Evolutionary conservation across 2,329 filamentous ascomycete species (phyloP), one percentile per base, ranked within the genome.

Genomic region (Epichloe amarillans): DNA sequence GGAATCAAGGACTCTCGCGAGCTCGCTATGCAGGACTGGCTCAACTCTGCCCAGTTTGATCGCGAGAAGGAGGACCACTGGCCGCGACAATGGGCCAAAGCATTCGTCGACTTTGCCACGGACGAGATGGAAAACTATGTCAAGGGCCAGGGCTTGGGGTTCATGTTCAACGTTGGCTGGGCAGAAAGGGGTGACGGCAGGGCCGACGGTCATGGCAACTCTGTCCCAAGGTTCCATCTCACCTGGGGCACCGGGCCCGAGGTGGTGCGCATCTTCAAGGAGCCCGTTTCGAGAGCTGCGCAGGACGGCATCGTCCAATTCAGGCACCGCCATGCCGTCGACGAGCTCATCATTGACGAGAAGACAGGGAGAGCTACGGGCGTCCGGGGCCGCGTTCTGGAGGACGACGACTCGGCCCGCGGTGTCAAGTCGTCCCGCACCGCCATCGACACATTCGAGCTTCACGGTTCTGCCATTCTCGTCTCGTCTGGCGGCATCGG

Each of bases 181-280:
- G 79, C 79, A 1, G 79, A 82, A 68, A 68, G 79, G 5, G 79
- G 79, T 2, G 72, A 72, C 50, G 79, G 79, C 0, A 59, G 62
- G 0, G 74, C 77, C 0, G 72, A 74, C 4, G 77, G 78, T 2
- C 79, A 82, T 57, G 79, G 79, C 5, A 82, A 82, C 60, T 77
- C 76, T 12, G 78, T 82, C 1, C 79, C 79, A 2, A 62, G 79
- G n/a, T 82, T 83, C 58, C 79, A 83, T 59, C 52, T 82, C 33
- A 74, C 75, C 0, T 83, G 79, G 79, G 79, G 79, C 3, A 75
- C 76, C 0, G 79, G 79, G 0, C 79, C 79, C 4, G 78, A 80
- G 60, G 69, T 81, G 1, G 77, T 82, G 47, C 66, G 75, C 15
- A 67, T 77, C 3, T 82, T 82, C 56, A 67, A 63, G 2, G 76